Evolutionary conservation across 192 early-diverging fungal species (phyloP), one percentile per base, ranked within the genome.

Genomic region (Coemansia sp.): DNA sequence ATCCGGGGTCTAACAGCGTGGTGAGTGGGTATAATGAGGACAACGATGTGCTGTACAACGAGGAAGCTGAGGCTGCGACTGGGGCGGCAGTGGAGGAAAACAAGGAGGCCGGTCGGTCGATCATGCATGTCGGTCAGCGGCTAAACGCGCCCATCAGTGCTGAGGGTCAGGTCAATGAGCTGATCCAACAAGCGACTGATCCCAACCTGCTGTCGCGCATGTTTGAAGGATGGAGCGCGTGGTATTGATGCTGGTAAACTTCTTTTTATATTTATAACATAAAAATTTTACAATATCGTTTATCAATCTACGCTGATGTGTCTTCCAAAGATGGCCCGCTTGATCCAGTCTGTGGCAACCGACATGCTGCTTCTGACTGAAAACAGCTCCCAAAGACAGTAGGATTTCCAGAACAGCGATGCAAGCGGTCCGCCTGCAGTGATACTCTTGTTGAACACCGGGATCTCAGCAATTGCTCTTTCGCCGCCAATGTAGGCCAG

Each of bases 291-390:
- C 17, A 15, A 15, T 3, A 1, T 48, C 4, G 3, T 12, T 48
- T 0, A 9, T 81, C 90, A 98, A 84, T 98, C 96, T 68, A 94
- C 86, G 64, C 88, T 87, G 64, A 98, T 94, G 66, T 95, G 93
- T 59, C 94, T 89, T 20, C 96, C 96, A 87, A 96, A 96, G 18
- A 93, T 55, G 6, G 85, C 90, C 76, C 92, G 91, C 84, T 95
- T 96, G 56, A 80, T 83, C 95, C 96, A 98, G 78, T 98, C 96
- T 39, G 91, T 92, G 36, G 90, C 87, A 32, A 98, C 96, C 64
- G 94, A 87, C 62, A 87, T 65, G 65, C 89, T 83, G 87, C 96
- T 98, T 71, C 94, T 88, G 48, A 91, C 78, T 15, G 93, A 91
- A 75, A 93, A 96, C 51, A 96, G 86, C 78, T 91, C 90, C 76